Percentiles rank a stretch among this genome's conserved stretches.
phyloP scores from a whole-genome alignment of 1,284 basidiomycete species.

The Chondrostereum purpureum region DNA sequence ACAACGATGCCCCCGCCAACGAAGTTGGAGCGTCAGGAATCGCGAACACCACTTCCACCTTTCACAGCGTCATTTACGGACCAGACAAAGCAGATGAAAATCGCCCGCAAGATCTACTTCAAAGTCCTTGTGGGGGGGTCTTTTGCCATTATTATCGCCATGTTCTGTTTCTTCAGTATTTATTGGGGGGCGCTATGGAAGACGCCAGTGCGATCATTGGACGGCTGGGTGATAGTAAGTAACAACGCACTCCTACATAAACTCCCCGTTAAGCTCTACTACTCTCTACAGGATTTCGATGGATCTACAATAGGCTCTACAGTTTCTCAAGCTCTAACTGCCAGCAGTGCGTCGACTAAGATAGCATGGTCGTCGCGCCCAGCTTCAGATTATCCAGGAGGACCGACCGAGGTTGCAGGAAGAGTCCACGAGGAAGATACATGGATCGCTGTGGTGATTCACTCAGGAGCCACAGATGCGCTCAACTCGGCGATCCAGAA shows the following conservation, averaged over 20 bases:
- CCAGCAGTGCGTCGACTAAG: slow-evolving; percentile 17
- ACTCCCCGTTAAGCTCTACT: not conserved
- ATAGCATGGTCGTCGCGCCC: slow-evolving; percentile 35
- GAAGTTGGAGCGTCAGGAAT: not conserved
- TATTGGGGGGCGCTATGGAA: slow-evolving; percentile 45
- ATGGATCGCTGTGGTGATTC: slow-evolving; percentile 18
- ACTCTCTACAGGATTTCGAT: slow-evolving; percentile 43
- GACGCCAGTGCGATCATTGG: slow-evolving; percentile 27
- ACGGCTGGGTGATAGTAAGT: slow-evolving; percentile 37
- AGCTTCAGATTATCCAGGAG: slow-evolving; percentile 33
- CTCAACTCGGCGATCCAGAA: slow-evolving; percentile 24
- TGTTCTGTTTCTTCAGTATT: slow-evolving; percentile 38
- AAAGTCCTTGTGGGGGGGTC: slow-evolving; percentile 26
- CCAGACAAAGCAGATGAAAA: slow-evolving; percentile 7
- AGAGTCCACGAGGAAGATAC: slow-evolving; percentile 15
- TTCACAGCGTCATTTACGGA: slow-evolving; percentile 14
- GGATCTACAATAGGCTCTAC: slow-evolving; percentile 36
- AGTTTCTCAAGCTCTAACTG: slow-evolving; percentile 28
- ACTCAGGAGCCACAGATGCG: slow-evolving; percentile 16
- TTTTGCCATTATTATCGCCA: slow-evolving; percentile 25
- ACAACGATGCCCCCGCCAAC: not conserved
- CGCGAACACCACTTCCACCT: not conserved
- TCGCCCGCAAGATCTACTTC: slow-evolving; percentile 29
- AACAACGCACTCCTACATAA: too few species aligned
- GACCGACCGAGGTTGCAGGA: slow-evolving; percentile 16